Evolutionary conservation across 139 green algal species (phyloP).

Genomic region (Coccomyxa sp.): DNA sequence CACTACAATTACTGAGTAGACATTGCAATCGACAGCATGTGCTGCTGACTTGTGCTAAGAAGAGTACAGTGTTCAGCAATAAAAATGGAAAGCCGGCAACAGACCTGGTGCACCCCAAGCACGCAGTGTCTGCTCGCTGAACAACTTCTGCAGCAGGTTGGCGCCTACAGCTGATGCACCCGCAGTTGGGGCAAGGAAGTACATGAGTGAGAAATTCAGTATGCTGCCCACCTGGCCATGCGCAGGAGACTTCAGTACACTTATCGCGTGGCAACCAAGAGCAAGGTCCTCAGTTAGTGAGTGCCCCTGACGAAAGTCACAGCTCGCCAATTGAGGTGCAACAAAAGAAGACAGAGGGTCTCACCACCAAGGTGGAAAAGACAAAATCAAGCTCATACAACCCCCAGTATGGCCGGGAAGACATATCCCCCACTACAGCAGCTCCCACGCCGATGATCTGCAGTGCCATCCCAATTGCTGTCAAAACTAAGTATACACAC

Average conservation of each 20-base stretch:
- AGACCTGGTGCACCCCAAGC: constrained; percentile 66
- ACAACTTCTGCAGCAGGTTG: constrained; percentile 47
- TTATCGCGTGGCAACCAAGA: too few relatives aligned
- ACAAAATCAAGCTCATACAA: constrained; percentile 98
- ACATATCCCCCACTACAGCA: constrained; percentile 92
- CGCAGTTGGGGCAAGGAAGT: constrained; percentile 81
- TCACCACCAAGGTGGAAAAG: constrained; percentile 87
- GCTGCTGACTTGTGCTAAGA: background rate
- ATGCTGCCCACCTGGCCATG: constrained; percentile 78
- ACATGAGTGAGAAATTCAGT: constrained; percentile 96
- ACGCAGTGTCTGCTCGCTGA: constrained; percentile 67
- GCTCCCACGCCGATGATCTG: constrained; percentile 90
- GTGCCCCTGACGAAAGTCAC: too few relatives aligned
- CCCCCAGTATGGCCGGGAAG: constrained; percentile 88
- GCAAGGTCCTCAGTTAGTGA: too few relatives aligned
- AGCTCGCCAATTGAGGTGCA: too few relatives aligned
- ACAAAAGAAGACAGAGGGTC: too few relatives aligned
- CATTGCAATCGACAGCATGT: too few relatives aligned
- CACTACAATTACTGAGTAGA: too few relatives aligned
- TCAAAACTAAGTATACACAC: background rate
- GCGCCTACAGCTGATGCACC: constrained; percentile 28
- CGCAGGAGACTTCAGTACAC: too few relatives aligned
- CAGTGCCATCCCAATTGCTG: background rate
- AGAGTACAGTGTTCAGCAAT: background rate
- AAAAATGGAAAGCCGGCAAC: background rate